phyloP scores from a whole-genome alignment of 495 filamentous ascomycete genomes.

The Tuber microsphaerosporum region DNA sequence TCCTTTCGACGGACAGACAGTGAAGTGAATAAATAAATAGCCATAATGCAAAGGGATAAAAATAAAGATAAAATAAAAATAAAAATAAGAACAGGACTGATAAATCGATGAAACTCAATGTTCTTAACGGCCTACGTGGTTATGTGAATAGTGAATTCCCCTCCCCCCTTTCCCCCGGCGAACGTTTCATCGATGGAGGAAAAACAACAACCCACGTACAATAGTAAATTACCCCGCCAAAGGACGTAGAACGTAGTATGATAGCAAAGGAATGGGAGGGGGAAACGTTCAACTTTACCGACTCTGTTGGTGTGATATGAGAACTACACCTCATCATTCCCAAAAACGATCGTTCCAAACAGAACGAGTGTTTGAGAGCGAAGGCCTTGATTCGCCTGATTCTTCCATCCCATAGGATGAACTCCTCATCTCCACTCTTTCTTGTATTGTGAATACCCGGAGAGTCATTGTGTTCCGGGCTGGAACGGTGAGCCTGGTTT shows the following conservation, averaged over 20 bases:
- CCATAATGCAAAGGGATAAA: not conserved
- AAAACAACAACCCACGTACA: not conserved
- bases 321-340: conserved; percentile 6
- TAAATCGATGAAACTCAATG: not conserved
- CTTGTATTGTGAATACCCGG: not conserved
- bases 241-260: not conserved
- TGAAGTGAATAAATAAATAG: not conserved
- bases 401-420: not conserved
- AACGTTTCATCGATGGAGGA: not conserved
- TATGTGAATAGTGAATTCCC: not conserved
- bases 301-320: not conserved
- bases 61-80: not conserved
- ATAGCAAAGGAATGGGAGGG: not conserved
- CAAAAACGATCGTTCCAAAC: conserved; percentile 2
- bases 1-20: not conserved
- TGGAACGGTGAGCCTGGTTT: not conserved
- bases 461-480: not conserved
- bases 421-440: not conserved
- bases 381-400: conserved; percentile 3
- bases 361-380: conserved; percentile 2
- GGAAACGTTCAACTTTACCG: not conserved
- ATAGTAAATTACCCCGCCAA: not conserved
- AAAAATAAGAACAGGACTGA: not conserved
- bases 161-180: not conserved
- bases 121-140: not conserved